Base-by-base conservation (phyloP, 257 asterid species). In the Knoxia roxburghii region DNA sequence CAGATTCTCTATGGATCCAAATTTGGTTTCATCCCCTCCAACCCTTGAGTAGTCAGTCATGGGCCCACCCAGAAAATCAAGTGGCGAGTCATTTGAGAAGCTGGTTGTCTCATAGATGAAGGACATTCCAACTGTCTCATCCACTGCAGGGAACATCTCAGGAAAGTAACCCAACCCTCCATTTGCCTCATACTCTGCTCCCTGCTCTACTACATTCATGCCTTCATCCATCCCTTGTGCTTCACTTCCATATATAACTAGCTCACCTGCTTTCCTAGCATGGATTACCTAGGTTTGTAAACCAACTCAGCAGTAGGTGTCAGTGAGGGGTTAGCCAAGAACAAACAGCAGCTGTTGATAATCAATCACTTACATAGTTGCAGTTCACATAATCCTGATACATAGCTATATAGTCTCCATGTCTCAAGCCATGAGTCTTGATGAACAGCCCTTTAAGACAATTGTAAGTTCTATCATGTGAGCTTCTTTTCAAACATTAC, bases 81-180 rank as follows among this genome's bases (percentile, higher is more conserved):
- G 63, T 17, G 82, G 72, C 13, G 80, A 53, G 67, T 82, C 82
- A 18, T 72, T 27, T n/a, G 73, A 64, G 72, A 82, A 74, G 75
- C 75, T 68, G 27, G 81, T 68, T 12, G 83, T 68, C 23, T 82
- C 87, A 21, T 69, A 82, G 26, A 75, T 65, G 68, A 71, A 79
- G 20, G 84, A 65, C 70, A 66, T 73, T 13, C 71, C 68, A 46
- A 21, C 67, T 58, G 53, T 48, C 21, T 78, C 84, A 13, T 78
- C 76, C 64, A 73, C 62, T 40, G 29, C 61, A 3, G 79, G 79
- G 66, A 75, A 65, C 69, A 51, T 66, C 33, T 62, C 80, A 3
- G 73, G 72, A 13, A 64, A 48, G 41, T 60, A 59, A 14, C 66
- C 40, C n/a, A 53, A 56, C n/a, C 9, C 41, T 9, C 41, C 55